A percentile compares a stretch with the other conserved stretches of the same genome.
These are phyloP conservation scores for Lachancea waltii DNA, from an alignment of 805 yeast genomes.

Conservation along the genomic window DNA sequence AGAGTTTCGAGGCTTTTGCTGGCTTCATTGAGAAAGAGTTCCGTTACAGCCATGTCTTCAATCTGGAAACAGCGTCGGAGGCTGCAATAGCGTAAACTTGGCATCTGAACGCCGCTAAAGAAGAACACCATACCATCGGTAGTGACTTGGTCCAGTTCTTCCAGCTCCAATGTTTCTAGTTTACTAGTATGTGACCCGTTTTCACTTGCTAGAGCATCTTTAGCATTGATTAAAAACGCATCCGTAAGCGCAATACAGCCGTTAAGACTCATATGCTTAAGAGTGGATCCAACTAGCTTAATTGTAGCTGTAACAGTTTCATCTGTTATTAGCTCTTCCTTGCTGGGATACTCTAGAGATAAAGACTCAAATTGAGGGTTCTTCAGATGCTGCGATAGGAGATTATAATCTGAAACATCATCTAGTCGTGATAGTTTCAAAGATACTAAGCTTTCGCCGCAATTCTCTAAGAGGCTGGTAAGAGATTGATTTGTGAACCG, in stretches of 20 bases:
- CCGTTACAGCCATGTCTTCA: conserved; percentile 55
- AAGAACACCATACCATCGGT: conserved; percentile 58
- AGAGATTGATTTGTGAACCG: conserved; percentile 67
- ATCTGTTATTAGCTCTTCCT: conserved; percentile 61
- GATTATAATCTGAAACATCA: conserved; percentile 57
- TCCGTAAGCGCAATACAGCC: conserved; percentile 76
- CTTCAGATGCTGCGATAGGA: conserved; percentile 57
- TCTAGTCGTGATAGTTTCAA: conserved; percentile 65
- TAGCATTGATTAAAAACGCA: conserved; percentile 47
- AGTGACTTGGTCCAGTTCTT: conserved; percentile 55
- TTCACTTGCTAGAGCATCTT: conserved; percentile 49
- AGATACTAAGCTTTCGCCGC: conserved; percentile 49
- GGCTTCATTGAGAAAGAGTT: conserved; percentile 56
- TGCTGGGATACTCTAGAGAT: conserved; percentile 62
- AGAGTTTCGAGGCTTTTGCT: conserved; percentile 57
- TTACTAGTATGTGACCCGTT: conserved; percentile 5
- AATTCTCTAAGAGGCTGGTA: conserved; percentile 51
- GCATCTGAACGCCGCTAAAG: conserved; percentile 43
- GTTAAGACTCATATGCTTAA: conserved; percentile 54
- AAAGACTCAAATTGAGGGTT: conserved; percentile 41
- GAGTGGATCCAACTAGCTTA: conserved; percentile 53
- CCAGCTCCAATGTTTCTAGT: conserved; percentile 54
- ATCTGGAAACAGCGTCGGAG: conserved; percentile 61
- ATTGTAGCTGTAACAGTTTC: conserved; percentile 57
- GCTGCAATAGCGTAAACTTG: conserved; percentile 53